Base-by-base conservation (phyloP, 2,329 filamentous ascomycete species). In the Aschersonia sp. region DNA sequence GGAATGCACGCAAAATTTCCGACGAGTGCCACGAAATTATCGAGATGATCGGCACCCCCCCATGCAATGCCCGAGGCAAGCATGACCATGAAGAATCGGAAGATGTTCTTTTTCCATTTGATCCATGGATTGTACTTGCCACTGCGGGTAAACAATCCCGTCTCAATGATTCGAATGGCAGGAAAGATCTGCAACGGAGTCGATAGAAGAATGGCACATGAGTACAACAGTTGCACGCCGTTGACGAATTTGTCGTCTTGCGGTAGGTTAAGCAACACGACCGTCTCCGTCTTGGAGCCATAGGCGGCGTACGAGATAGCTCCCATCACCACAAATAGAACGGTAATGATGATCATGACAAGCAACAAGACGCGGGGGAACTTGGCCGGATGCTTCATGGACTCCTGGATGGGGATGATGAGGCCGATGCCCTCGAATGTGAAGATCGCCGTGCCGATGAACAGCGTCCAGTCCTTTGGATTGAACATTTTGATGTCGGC, bases 31-130 rank as follows among this genome's bases (percentile, higher is more conserved):
- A 98, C 94, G 63, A 98, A 98, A 66, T 97, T 97, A 70, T 98
- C 92, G 48, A 98, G 70, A 65, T 97, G 84, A 55, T 88, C 85
- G 3, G 92, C 91, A 52, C 92, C 92, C 43, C 83, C 81, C 88
- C 89, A 98, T 2, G 91, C 91, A 54, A 98, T 84, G 50, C 81
- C 67, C 1, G 89, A 85, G 59, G 92, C 97, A 30, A 92, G 66
- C 58, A 86, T 78, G 46, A 97, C 92, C 52, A 96, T 80, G 60
- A 91, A 82, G 73, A 97, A 98, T 48, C 92, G 84, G 72, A 95
- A 98, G 35, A 84, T 71, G 57, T 98, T 98, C 80, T 98, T 98
- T 74, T 97, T 86, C 92, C 92, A 98, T 71, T 98, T 98, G 72
- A 98, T 94, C 61, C 87, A 92, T 1, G 89, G 89, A 61, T 97